phyloP scores from a whole-genome alignment of 2,329 filamentous ascomycete genomes.

The Alternaria metachromatica region DNA sequence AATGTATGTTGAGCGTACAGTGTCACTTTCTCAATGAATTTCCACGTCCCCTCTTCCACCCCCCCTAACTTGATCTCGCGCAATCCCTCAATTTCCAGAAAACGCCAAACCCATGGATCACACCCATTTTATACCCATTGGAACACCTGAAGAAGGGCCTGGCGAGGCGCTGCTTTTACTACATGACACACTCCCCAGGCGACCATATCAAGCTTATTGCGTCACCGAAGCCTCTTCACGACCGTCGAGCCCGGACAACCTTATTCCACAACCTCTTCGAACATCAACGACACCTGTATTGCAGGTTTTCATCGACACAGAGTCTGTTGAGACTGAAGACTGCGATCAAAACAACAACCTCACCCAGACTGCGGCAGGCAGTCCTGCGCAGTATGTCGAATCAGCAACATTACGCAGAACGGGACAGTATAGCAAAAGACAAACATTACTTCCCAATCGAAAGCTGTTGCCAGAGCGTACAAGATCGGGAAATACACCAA shows the following conservation, averaged over 20 bases:
- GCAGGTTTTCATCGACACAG: background rate
- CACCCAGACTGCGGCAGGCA: background rate
- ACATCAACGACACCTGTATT: background rate
- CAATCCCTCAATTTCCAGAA: background rate
- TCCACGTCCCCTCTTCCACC: background rate
- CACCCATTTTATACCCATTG: background rate
- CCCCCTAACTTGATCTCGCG: background rate
- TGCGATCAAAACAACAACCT: background rate
- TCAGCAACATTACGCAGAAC: background rate
- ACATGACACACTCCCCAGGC: background rate
- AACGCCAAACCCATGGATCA: background rate
- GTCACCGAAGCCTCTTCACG: slow-evolving; percentile 26
- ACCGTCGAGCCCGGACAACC: slow-evolving; percentile 18
- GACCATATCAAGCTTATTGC: slow-evolving; percentile 30
- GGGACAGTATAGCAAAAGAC: slow-evolving; percentile 5
- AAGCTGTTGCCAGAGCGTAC: background rate
- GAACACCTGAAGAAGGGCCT: background rate
- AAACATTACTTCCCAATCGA: background rate
- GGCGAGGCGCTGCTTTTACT: slow-evolving; percentile 3
- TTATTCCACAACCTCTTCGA: slow-evolving; percentile 11
- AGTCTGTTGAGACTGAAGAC: background rate
- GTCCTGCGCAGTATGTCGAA: background rate
- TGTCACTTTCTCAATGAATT: background rate
- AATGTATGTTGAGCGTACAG: background rate
- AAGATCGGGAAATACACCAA: slow-evolving; percentile 2